These are phyloP conservation scores for Tylopilus sp. DNA, from an alignment of 768 basidiomycete genomes.

Conservation along the genomic window DNA sequence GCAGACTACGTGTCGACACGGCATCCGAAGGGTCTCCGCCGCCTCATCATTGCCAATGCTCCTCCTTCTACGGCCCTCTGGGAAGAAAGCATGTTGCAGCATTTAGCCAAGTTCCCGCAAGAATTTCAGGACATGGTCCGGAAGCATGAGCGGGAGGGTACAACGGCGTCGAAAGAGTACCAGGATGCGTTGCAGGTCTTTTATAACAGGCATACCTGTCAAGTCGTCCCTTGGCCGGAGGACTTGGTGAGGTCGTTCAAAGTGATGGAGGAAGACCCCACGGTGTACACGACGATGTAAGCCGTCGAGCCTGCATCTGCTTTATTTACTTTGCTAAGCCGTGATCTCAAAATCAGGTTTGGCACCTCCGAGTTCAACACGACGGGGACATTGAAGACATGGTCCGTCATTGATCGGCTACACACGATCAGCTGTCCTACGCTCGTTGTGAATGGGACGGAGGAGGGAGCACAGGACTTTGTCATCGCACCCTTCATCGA, in stretches of 20 bases:
- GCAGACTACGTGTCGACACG: conserved; percentile 35
- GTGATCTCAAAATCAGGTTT: background rate
- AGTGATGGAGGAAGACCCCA: conserved; percentile 26
- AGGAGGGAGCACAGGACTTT: conserved; percentile 36
- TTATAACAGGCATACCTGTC: conserved; percentile 31
- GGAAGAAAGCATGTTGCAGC: conserved; percentile 15
- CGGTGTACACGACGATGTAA: conserved; percentile 24
- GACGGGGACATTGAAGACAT: conserved; percentile 39
- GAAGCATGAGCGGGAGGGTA: conserved; percentile 32
- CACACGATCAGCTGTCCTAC: conserved; percentile 37
- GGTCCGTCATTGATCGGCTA: conserved; percentile 43
- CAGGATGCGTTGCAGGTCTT: conserved; percentile 26
- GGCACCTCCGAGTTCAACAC: conserved; percentile 32
- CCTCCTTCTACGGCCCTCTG: background rate
- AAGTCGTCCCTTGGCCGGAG: background rate
- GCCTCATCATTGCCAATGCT: conserved; percentile 11
- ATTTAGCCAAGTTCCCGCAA: conserved; percentile 25
- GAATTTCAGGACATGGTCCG: conserved; percentile 24
- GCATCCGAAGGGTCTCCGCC: conserved; percentile 37
- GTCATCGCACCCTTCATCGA: conserved; percentile 30
- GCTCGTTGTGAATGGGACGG: conserved; percentile 35
- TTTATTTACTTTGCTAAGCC: background rate
- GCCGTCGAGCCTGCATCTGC: background rate
- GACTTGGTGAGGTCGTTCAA: conserved; percentile 12
- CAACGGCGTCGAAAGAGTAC: conserved; percentile 30